Evolutionary conservation across 257 asterid genomes (phyloP).

Genomic region (Ligustrum vulgare): DNA sequence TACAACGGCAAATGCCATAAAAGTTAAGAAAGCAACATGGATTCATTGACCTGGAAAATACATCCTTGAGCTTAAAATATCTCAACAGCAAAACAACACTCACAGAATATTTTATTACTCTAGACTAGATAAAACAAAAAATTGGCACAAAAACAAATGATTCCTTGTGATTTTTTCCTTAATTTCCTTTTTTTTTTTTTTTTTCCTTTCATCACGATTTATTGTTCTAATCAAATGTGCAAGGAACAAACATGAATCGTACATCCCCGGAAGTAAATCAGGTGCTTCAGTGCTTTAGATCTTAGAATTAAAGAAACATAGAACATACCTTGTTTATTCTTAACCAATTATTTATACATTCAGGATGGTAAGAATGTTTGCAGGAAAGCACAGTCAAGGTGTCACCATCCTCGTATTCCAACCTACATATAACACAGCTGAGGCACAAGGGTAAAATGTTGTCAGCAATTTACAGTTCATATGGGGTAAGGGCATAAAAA

Average conservation of each 20-base stretch:
- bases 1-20: not conserved
- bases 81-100: not conserved
- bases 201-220: not conserved
- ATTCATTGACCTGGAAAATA: not conserved
- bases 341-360: slow-evolving; percentile 83
- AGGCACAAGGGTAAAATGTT: slow-evolving; percentile 24
- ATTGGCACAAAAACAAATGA: not conserved
- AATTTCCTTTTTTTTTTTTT: not conserved
- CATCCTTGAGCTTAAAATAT: not conserved
- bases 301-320: not conserved
- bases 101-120: not conserved
- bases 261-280: not conserved
- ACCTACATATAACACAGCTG: slow-evolving; percentile 94
- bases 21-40: not conserved
- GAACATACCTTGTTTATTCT: slow-evolving; percentile 73
- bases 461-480: not conserved
- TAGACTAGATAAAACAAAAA: not conserved
- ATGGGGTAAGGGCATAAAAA: not conserved
- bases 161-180: not conserved
- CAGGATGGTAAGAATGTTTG: slow-evolving; percentile 83
- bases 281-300: not conserved
- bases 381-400: slow-evolving; percentile 74
- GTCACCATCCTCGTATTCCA: slow-evolving; percentile 90
- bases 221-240: not conserved
- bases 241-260: not conserved